Conservation (phyloP, 202 grass and related monocot genomes). For the Miscanthus sacchariflorus region DNA sequence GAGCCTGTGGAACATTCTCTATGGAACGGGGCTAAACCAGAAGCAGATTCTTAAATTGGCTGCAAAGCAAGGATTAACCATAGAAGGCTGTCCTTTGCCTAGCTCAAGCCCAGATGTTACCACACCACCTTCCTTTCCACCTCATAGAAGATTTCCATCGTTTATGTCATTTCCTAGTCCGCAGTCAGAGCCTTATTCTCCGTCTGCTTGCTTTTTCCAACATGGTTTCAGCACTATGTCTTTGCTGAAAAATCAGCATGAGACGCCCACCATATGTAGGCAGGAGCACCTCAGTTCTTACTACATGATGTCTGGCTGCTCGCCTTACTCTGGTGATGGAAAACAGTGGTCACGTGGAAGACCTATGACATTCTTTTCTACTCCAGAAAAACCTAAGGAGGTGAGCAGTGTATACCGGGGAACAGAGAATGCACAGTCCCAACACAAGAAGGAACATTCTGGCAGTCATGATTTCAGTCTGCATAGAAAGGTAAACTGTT, state of each 20-base stretch:
- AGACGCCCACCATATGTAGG: slow-evolving; percentile 64
- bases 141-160: slow-evolving; percentile 46
- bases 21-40: slow-evolving; percentile 86
- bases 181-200: slow-evolving; percentile 40
- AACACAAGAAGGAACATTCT: slow-evolving; percentile 50
- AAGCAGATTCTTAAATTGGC: slow-evolving; percentile 87
- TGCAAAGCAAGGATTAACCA: slow-evolving; percentile 86
- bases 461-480: slow-evolving; percentile 35
- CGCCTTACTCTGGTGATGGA: slow-evolving; percentile 47
- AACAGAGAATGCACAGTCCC: slow-evolving; percentile 19
- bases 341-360: slow-evolving; percentile 51
- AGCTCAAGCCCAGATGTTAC: slow-evolving; percentile 50
- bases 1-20: slow-evolving; percentile 91
- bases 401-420: slow-evolving; percentile 44
- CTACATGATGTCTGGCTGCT: slow-evolving; percentile 66
- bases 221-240: slow-evolving; percentile 80
- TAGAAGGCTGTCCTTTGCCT: slow-evolving; percentile 77
- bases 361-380: slow-evolving; percentile 53
- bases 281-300: slow-evolving; percentile 76
- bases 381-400: slow-evolving; percentile 66
- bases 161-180: slow-evolving; percentile 62
- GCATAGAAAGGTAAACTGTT: slow-evolving; percentile 62
- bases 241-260: slow-evolving; percentile 58
- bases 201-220: slow-evolving; percentile 76
- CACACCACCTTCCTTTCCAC: slow-evolving; percentile 40